These are phyloP conservation scores for Neofusicoccum sp. DNA, from an alignment of 2,329 filamentous ascomycete species.

Conservation along the genomic window DNA sequence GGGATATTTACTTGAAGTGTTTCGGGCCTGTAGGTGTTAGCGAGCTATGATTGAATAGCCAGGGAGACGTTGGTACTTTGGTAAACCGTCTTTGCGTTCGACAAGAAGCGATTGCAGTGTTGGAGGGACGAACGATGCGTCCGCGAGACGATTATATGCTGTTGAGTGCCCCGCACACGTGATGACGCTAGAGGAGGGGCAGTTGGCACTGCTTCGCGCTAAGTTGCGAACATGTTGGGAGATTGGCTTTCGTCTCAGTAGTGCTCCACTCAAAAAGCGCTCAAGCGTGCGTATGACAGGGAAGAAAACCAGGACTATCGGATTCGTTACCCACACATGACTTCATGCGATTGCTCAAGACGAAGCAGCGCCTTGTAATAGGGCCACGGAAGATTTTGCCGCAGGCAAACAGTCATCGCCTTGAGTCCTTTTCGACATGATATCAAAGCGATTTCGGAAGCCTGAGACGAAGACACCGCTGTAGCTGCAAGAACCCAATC, in stretches of 20 bases:
- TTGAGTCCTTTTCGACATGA: neutral
- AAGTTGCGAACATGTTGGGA: neutral
- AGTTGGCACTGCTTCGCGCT: neutral
- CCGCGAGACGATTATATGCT: neutral
- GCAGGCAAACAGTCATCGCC: no score
- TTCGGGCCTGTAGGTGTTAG: neutral
- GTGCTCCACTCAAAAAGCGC: slow-evolving; percentile 5
- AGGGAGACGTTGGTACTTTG: slow-evolving; percentile 5
- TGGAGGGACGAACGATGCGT: neutral
- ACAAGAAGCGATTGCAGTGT: neutral
- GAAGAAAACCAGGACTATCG: neutral
- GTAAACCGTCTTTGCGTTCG: neutral
- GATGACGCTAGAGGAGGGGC: slow-evolving; percentile 15
- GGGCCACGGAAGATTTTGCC: no score
- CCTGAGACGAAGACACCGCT: no score
- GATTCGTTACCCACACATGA: neutral
- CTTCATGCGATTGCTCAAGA: neutral
- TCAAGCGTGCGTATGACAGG: neutral
- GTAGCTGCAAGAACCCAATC: no score
- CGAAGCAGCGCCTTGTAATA: no score
- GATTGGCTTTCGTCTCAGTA: neutral
- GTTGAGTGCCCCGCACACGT: slow-evolving; percentile 18
- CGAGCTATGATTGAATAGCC: neutral
- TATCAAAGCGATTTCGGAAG: no score
- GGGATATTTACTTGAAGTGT: slow-evolving; percentile 7